Base-by-base conservation (phyloP, 2,329 filamentous ascomycete genomes). In the Aspergillus arachidicola region DNA sequence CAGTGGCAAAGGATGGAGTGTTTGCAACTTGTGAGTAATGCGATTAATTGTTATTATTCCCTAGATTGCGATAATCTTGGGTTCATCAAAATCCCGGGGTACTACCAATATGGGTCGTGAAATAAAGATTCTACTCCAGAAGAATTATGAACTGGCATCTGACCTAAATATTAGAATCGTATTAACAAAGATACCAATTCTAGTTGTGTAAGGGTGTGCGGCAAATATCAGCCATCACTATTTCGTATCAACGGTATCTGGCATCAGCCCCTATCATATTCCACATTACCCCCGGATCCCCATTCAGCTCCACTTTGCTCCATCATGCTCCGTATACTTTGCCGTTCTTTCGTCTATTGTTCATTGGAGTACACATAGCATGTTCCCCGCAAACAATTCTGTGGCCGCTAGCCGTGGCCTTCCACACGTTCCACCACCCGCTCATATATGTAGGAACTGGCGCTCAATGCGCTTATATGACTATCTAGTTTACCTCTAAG, bases 61-160 rank as follows among this genome's bases (percentile, higher is more conserved):
- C 38, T 19, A 41, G 38, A 41, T 41, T n/a, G 16, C 19, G 9
- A n/a, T 7, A 9, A 10, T 7, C 32, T 10, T 3, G 36, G 16
- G 38, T 41, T 1, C 6, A 41, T 41, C 7, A 2, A 41, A 34
- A 41, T n/a, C 19, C 38, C 3, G 38, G 38, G 38, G 38, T 41
- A 41, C 19, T 41, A n/a, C 7, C 1, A 19, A n/a, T 14, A 41
- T 41, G 19, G 16, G 9, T 41, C 3, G 19, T 19, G 16, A 19
- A 41, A 41, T 19, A 3, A 41, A 9, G 16, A 41, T n/a, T 4
- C 2, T 9, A 7, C 7, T 4, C 3, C 3, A n/a, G 38, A n/a
- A 2, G 16, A 7, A 41, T 19, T 41, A 9, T 9, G 16, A 19
- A 4, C 4, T n/a, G 3, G 2, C 3, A n/a, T 3, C 1, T 0